Conservation (phyloP, 2,329 filamentous ascomycete genomes). For the Ophiostoma sp. region DNA sequence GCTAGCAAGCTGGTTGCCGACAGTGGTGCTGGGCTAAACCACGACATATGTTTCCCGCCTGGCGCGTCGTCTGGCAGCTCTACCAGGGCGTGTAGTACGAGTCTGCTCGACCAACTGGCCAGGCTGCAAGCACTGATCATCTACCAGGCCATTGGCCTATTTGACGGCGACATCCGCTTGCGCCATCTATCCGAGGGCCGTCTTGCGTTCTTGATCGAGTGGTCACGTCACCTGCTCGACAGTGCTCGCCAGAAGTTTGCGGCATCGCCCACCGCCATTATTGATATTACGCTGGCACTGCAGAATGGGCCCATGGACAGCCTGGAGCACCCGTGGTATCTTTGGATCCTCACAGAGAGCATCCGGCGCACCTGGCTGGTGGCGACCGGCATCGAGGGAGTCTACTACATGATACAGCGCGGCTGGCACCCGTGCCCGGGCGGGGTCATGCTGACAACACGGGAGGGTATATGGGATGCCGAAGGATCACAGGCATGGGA, state of each 20-base stretch:
- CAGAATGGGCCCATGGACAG: conserved; percentile 12
- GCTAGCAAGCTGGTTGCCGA: background rate
- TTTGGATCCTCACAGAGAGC: conserved; percentile 35
- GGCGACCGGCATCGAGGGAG: conserved; percentile 24
- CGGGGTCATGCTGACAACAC: conserved; percentile 28
- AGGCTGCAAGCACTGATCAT: conserved; percentile 45
- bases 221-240: background rate
- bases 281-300: conserved; percentile 16
- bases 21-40: background rate
- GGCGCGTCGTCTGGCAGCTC: too few relatives aligned
- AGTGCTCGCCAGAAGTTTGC: background rate
- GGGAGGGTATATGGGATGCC: conserved; percentile 31
- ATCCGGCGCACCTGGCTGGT: conserved; percentile 31
- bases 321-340: conserved; percentile 25
- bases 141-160: conserved; percentile 47
- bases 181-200: conserved; percentile 36
- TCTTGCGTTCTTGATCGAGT: background rate
- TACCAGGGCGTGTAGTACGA: background rate
- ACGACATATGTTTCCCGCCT: background rate
- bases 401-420: conserved; percentile 28
- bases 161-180: conserved; percentile 45
- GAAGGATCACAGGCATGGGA: conserved; percentile 28
- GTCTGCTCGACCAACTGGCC: conserved; percentile 34
- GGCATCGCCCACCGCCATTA: background rate
- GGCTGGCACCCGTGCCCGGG: conserved; percentile 28